Evolutionary conservation across 2,329 filamentous ascomycete species (phyloP).

Genomic region (Pseudogymnoascus sp.): DNA sequence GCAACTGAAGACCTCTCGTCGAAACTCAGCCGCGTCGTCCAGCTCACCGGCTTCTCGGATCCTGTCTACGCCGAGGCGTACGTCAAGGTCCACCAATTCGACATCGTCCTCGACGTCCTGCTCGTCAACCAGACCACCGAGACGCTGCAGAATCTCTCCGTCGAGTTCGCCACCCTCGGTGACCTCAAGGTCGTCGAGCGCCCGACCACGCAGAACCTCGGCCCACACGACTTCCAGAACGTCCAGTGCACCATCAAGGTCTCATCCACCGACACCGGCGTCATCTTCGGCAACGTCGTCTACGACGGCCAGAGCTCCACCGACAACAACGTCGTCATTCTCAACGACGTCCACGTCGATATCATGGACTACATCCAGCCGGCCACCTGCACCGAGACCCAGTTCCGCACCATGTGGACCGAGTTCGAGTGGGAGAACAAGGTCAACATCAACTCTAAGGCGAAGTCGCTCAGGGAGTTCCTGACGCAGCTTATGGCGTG

Average conservation of each 20-base stretch:
- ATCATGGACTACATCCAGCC: constrained; percentile 99
- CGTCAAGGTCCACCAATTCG: constrained; percentile 97
- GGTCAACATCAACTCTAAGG: constrained; percentile 99
- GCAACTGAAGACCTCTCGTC: constrained; percentile 80
- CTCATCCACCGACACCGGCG: constrained; percentile 92
- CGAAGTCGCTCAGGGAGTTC: constrained; percentile 85
- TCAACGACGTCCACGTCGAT: constrained; percentile 96
- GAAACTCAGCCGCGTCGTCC: constrained; percentile 92
- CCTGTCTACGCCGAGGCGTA: constrained; percentile 98
- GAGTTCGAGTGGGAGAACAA: constrained; percentile 99
- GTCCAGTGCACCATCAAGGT: constrained; percentile 99
- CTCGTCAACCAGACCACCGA: constrained; percentile 96
- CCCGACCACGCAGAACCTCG: constrained; percentile 91
- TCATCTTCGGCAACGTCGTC: constrained; percentile 97
- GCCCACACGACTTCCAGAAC: constrained; percentile 93
- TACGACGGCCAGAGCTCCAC: constrained; percentile 91
- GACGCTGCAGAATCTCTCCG: constrained; percentile 91
- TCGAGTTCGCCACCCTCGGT: constrained; percentile 96
- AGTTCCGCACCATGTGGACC: constrained; percentile 99
- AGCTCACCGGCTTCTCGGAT: constrained; percentile 96
- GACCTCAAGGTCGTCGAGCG: constrained; percentile 97
- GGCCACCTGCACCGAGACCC: constrained; percentile 90
- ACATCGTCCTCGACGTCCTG: constrained; percentile 93
- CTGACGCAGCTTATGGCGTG: constrained; percentile 90
- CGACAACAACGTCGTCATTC: constrained; percentile 92